Evolutionary conservation across 1,284 basidiomycete species (phyloP).

Genomic region (Coniferiporia sulphurascens): DNA sequence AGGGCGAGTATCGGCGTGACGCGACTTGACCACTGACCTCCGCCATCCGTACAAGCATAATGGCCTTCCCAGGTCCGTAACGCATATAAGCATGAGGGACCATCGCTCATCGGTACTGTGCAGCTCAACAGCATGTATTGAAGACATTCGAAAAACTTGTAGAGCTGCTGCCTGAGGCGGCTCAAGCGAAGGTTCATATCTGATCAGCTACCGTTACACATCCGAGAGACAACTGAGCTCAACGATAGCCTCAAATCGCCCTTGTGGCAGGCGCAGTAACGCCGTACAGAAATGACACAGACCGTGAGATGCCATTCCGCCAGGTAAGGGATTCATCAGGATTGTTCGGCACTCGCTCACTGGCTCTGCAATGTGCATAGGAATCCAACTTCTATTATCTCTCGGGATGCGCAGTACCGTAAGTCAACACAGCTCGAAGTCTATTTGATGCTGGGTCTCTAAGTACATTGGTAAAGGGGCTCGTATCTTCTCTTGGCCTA

Average conservation of each 20-base stretch:
- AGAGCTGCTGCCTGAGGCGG: slow-evolving; percentile 40
- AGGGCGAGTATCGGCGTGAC: background rate
- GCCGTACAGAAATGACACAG: slow-evolving; percentile 79
- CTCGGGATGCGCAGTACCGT: slow-evolving; percentile 71
- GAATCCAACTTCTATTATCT: slow-evolving; percentile 90
- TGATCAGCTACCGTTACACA: background rate
- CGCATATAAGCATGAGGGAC: background rate
- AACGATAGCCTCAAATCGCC: slow-evolving; percentile 52
- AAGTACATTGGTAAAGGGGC: slow-evolving; percentile 15
- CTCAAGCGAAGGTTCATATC: slow-evolving; percentile 44
- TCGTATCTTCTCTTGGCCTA: slow-evolving; percentile 66
- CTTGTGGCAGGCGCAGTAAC: slow-evolving; percentile 57
- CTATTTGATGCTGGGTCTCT: background rate
- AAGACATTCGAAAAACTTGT: slow-evolving; percentile 24
- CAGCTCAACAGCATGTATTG: slow-evolving; percentile 11
- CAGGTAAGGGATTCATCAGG: slow-evolving; percentile 28
- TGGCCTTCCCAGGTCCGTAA: slow-evolving; percentile 11
- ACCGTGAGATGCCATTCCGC: slow-evolving; percentile 77
- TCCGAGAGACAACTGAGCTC: background rate
- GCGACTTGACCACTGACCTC: slow-evolving; percentile 1
- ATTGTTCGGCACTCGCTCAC: too few species aligned
- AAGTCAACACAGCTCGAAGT: slow-evolving; percentile 16
- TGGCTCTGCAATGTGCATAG: slow-evolving; percentile 25
- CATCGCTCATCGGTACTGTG: background rate
- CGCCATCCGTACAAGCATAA: background rate